These are phyloP conservation scores for Sclerotinia minor DNA, from an alignment of 2,329 filamentous ascomycete genomes.

Conservation along the genomic window DNA sequence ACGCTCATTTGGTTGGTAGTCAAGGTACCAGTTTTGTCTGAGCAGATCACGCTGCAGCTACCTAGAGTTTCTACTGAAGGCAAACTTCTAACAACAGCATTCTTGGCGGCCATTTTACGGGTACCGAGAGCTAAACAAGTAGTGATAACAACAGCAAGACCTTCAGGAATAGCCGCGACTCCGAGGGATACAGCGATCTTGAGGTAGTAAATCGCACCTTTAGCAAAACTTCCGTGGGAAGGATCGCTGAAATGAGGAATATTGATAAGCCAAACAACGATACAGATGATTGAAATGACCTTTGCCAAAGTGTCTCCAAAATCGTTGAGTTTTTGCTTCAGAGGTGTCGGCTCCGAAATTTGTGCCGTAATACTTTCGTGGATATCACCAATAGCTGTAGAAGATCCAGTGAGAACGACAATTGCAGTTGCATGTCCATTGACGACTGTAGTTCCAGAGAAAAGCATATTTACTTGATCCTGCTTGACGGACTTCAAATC, in stretches of 20 bases:
- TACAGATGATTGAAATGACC: conserved; percentile 95
- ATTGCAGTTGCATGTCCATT: conserved; percentile 89
- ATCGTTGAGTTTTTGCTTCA: conserved; percentile 98
- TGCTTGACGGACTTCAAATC: conserved; percentile 91
- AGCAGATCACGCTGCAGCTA: conserved; percentile 99
- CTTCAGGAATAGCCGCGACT: conserved; percentile 96
- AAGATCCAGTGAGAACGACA: conserved; percentile 84
- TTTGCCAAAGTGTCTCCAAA: conserved; percentile 96
- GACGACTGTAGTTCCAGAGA: conserved; percentile 96
- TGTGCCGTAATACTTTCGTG: conserved; percentile 98
- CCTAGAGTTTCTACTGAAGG: conserved; percentile 97
- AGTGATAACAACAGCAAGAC: conserved; percentile 97
- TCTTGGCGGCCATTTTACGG: conserved; percentile 98
- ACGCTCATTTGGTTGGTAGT: conserved; percentile 99
- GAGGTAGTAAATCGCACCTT: conserved; percentile 98
- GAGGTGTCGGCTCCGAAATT: conserved; percentile 92
- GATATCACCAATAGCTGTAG: conserved; percentile 96
- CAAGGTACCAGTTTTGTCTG: conserved; percentile 96
- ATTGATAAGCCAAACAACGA: conserved; percentile 98
- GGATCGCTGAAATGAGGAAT: conserved; percentile 96
- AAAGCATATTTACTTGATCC: conserved; percentile 96
- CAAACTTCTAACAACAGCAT: conserved; percentile 92
- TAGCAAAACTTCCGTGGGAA: conserved; percentile 87
- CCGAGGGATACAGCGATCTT: conserved; percentile 99
- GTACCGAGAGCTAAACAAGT: conserved; percentile 95